These are phyloP conservation scores for Marasmius fiardii DNA, from an alignment of 1,284 basidiomycete genomes.

Conservation along the genomic window DNA sequence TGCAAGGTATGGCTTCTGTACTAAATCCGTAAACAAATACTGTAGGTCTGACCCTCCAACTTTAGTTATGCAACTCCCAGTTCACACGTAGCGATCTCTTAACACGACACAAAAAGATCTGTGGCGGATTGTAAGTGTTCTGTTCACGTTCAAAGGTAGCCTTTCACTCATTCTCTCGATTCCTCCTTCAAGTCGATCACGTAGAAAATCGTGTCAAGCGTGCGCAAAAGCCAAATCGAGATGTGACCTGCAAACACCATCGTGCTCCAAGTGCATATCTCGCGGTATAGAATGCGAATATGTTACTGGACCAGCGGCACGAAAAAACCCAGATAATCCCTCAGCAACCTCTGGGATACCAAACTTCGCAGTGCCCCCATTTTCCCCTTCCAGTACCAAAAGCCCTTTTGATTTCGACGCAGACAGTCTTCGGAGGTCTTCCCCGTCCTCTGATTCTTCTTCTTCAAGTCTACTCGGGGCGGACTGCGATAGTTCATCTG, in stretches of 20 bases:
- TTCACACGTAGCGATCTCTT: constrained; percentile 59
- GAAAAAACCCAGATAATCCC: too few relatives aligned
- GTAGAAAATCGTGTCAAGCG: neutral
- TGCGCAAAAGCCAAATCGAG: constrained; percentile 1
- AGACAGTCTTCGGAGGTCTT: neutral
- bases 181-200: neutral
- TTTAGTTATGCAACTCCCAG: constrained; percentile 48
- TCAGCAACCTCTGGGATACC: neutral
- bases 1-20: constrained; percentile 38
- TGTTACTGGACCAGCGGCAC: constrained; percentile 1
- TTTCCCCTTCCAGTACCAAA: neutral
- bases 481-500: neutral
- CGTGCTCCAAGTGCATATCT: constrained; percentile 1
- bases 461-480: neutral
- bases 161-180: too few relatives aligned
- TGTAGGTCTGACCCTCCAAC: constrained; percentile 7
- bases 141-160: neutral
- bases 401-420: neutral
- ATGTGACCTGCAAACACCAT: constrained; percentile 3
- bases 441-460: neutral
- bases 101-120: constrained; percentile 53
- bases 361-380: neutral
- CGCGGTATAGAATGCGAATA: constrained; percentile 1
- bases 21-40: neutral
- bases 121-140: constrained; percentile 47